Base-by-base conservation (phyloP, 2,329 filamentous ascomycete genomes). In the Diplodia seriata region DNA sequence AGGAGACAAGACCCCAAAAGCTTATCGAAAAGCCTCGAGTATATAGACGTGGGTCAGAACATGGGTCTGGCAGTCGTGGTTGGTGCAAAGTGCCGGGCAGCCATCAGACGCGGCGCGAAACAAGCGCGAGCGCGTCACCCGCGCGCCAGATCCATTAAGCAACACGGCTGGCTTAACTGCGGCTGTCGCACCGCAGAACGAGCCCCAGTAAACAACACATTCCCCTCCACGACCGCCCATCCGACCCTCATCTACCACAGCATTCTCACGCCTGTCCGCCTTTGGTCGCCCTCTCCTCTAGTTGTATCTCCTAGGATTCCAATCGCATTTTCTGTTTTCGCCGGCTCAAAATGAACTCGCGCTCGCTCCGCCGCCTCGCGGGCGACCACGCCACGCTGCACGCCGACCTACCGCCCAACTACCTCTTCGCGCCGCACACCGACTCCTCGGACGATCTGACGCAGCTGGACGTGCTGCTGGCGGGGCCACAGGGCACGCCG, bases 401-500 rank as follows among this genome's bases (percentile, higher is more conserved):
- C 72, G 76, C 81, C 29, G 81, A 81, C 9, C 82, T 89, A 1
- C 87, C 87, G 20, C 87, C 87, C 38, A 87, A 89, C 75, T 90
- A 88, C 76, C 81, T 89, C 68, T 87, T 88, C 71, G 82, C 85
- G 2, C 77, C 82, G 2, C 68, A 73, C 2, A 69, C 66, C 36
- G 69, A 66, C 12, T n/a, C 59, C 15, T 72, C 74, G 29, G 66
- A 71, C 20, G 85, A 88, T 70, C 80, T 90, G 8, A 87, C 85
- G 2, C 81, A 85, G 50, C 82, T 90, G 69, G 81, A 84, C 31
- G 79, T 89, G 56, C 81, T 89, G 36, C 82, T 90, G 67, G 84
- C 86, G 4, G 87, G 87, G 0, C 86, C 87, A 0, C 80, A 82
- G 38, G 85, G 85, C 54, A 89, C 87, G 43, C 86, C 87, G 2